phyloP scores from a whole-genome alignment of 75 land plant species.

The Pseudotsuga menziesii region DNA sequence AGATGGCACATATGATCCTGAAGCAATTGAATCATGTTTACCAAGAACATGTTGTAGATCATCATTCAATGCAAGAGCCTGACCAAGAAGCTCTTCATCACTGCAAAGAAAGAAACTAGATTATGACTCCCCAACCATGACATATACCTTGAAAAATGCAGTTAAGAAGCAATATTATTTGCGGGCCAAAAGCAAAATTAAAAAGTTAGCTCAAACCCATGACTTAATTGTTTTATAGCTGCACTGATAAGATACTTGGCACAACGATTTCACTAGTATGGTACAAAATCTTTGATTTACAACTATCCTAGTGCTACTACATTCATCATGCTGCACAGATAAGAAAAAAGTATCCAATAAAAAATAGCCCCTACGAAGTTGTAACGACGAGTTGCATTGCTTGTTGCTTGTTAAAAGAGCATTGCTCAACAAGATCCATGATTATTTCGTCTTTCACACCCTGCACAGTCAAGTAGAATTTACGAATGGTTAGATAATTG shows the following conservation, averaged over 20 bases:
- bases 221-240: neutral
- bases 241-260: no score
- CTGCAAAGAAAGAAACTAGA: conserved; percentile 13
- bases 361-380: conserved; percentile 31
- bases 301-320: neutral
- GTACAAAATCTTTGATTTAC: neutral
- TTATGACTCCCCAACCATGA: neutral
- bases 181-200: neutral
- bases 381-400: conserved; percentile 44
- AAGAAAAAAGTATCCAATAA: neutral
- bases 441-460: conserved; percentile 48
- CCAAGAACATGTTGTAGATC: conserved; percentile 42
- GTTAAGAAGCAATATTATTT: neutral
- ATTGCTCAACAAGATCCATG: conserved; percentile 55
- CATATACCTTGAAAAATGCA: neutral
- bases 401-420: conserved; percentile 41
- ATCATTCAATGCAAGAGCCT: conserved; percentile 42
- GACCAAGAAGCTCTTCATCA: conserved; percentile 36
- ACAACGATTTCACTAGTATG: no score
- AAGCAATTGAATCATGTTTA: conserved; percentile 43
- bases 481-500: neutral
- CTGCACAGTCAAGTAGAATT: conserved; percentile 13
- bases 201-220: neutral
- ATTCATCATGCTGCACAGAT: neutral
- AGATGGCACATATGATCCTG: conserved; percentile 26